Percentiles rank a stretch among this genome's conserved stretches.
phyloP scores from a whole-genome alignment of 1,139 yeast species.

The Magnusiomyces clavatus region DNA sequence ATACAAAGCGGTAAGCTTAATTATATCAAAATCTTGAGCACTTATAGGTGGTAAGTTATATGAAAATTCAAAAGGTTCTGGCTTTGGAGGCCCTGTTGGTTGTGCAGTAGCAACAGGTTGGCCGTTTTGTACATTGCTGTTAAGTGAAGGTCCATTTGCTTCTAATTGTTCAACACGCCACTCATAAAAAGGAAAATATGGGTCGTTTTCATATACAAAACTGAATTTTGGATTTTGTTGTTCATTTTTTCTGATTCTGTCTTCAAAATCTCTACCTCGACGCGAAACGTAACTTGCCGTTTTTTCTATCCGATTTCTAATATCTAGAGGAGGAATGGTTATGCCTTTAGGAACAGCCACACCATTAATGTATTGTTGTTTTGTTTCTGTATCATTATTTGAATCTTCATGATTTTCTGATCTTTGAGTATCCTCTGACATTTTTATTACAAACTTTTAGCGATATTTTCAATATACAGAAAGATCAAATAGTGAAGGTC shows the following conservation, averaged over 20 bases:
- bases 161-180: constrained; percentile 32
- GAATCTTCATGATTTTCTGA: not conserved
- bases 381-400: not conserved
- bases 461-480: not conserved
- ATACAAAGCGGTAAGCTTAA: constrained; percentile 66
- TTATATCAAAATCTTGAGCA: constrained; percentile 54
- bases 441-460: too few relatives aligned
- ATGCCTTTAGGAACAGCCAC: constrained; percentile 37
- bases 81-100: constrained; percentile 27
- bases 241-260: constrained; percentile 44
- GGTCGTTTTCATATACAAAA: constrained; percentile 49
- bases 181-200: constrained; percentile 51
- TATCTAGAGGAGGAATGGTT: constrained; percentile 50
- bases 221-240: constrained; percentile 48
- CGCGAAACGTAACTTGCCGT: constrained; percentile 64
- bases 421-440: too few relatives aligned
- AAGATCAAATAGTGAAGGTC: not conserved
- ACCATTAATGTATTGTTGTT: constrained; percentile 6
- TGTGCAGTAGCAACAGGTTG: constrained; percentile 5
- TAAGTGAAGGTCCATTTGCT: constrained; percentile 20
- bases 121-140: not conserved
- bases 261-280: constrained; percentile 63
- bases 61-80: constrained; percentile 41
- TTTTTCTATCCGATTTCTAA: constrained; percentile 51
- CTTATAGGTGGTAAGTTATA: constrained; percentile 50